These are phyloP conservation scores for Ophiostoma ips DNA, from an alignment of 2,329 filamentous ascomycete species.

Conservation along the genomic window DNA sequence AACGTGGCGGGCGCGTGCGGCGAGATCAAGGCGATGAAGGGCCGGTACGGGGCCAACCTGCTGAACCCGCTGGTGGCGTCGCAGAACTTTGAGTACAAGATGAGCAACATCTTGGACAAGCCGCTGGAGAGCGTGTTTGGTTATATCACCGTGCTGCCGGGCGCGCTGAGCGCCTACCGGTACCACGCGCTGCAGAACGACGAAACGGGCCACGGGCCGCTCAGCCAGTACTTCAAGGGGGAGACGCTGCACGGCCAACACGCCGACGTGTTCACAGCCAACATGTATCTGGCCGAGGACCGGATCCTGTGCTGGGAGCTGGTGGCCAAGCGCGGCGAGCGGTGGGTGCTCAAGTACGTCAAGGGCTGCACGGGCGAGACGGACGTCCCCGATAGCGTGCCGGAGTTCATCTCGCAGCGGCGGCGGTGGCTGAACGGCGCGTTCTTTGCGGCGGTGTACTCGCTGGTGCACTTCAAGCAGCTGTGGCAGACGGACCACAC, in stretches of 20 bases:
- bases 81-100: conserved; percentile 99
- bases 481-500: conserved; percentile 91
- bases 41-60: conserved; percentile 68
- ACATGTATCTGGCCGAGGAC: conserved; percentile 88
- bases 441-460: conserved; percentile 97
- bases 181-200: conserved; percentile 96
- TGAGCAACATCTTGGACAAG: conserved; percentile 98
- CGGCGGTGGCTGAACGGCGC: conserved; percentile 96
- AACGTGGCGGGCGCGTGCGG: conserved; percentile 94
- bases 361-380: conserved; percentile 95
- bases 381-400: conserved; percentile 90
- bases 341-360: conserved; percentile 97
- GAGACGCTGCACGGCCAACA: conserved; percentile 93
- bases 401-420: conserved; percentile 94
- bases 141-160: conserved; percentile 93
- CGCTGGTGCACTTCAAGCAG: conserved; percentile 85
- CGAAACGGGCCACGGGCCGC: conserved; percentile 80
- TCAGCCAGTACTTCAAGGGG: conserved; percentile 98
- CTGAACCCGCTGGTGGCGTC: conserved; percentile 90
- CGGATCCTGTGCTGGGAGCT: conserved; percentile 89
- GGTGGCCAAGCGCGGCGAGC: conserved; percentile 84
- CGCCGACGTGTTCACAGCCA: conserved; percentile 53
- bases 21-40: conserved; percentile 97
- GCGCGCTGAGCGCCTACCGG: conserved; percentile 86
- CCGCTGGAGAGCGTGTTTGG: conserved; percentile 94